Evolutionary conservation across 164 flowering plant species (phyloP).

Genomic region (Chimonanthus praecox): DNA sequence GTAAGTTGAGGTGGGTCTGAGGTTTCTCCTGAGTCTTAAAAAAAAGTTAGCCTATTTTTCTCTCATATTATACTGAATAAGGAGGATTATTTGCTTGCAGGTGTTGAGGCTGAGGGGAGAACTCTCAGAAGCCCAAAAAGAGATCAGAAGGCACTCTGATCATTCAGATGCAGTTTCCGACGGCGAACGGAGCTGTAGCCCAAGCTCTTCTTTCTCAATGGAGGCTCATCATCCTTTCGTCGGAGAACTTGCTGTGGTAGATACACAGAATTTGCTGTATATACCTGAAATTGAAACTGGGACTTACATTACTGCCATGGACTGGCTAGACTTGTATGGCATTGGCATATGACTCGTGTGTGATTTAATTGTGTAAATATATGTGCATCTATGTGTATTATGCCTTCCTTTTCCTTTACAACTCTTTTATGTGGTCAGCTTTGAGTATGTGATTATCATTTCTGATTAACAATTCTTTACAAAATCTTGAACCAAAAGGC

Average conservation of each 20-base stretch:
- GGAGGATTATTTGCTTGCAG: constrained; percentile 22
- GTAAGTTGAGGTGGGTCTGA: not conserved
- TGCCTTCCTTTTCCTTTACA: too few species aligned
- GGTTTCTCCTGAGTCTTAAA: too few species aligned
- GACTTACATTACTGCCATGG: not conserved
- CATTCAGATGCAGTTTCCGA: constrained; percentile 23
- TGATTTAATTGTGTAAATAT: too few species aligned
- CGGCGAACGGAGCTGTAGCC: constrained; percentile 21
- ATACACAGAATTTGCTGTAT: not conserved
- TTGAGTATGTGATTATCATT: too few species aligned
- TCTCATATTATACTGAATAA: not conserved
- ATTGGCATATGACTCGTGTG: not conserved
- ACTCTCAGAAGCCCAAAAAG: constrained; percentile 47
- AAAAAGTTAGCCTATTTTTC: too few species aligned
- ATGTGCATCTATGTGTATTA: too few species aligned
- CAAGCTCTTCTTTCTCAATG: constrained; percentile 44
- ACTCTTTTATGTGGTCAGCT: too few species aligned
- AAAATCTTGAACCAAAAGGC: too few species aligned
- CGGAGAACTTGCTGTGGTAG: constrained; percentile 20
- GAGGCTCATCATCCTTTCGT: constrained; percentile 32
- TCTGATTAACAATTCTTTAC: too few species aligned
- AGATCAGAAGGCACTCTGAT: constrained; percentile 37
- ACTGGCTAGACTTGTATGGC: not conserved
- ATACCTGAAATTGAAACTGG: not conserved
- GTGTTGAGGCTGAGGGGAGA: constrained; percentile 49